Percentiles rank a stretch among this genome's conserved stretches.
Evolutionary conservation across 495 filamentous ascomycete species (phyloP).

Genomic region (Penicillium cosmopolitanum): DNA sequence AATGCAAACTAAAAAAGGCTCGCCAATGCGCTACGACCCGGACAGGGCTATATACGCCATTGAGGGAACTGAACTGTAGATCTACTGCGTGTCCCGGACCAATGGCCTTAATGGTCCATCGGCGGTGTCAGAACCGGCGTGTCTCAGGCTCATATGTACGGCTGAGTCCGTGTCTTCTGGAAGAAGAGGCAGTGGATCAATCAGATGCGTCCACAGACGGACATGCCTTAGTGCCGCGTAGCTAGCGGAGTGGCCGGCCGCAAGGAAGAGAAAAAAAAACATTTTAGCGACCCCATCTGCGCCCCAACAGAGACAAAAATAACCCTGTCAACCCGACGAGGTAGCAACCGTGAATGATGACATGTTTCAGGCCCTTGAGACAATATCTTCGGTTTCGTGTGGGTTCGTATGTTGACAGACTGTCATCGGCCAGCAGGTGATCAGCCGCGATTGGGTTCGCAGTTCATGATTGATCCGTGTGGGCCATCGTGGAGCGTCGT

Average conservation of each 20-base stretch:
- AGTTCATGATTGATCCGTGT: not conserved
- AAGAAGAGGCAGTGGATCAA: conserved; percentile 27
- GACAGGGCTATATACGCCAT: conserved; percentile 15
- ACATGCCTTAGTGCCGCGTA: conserved; percentile 23
- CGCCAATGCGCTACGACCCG: not conserved
- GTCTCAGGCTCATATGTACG: conserved; percentile 25
- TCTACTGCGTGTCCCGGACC: conserved; percentile 6
- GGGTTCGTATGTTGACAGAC: not conserved
- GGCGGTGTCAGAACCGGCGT: conserved; percentile 22
- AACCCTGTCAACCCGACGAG: not conserved
- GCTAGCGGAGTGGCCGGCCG: conserved; percentile 9
- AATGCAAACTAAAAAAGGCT: conserved; percentile 3
- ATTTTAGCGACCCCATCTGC: not conserved
- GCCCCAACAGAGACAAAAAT: conserved; percentile 3
- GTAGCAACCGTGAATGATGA: not conserved
- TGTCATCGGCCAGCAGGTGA: not conserved
- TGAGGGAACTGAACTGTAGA: conserved; percentile 7
- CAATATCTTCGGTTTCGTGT: not conserved
- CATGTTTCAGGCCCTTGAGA: not conserved
- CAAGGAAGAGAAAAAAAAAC: not conserved
- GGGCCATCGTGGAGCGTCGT: not conserved
- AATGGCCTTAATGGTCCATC: conserved; percentile 19
- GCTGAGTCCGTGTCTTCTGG: conserved; percentile 22
- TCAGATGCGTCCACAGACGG: conserved; percentile 28
- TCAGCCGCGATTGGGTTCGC: not conserved